Evolutionary conservation across 495 filamentous ascomycete genomes (phyloP).

Genomic region (Amniculicola lignicola): DNA sequence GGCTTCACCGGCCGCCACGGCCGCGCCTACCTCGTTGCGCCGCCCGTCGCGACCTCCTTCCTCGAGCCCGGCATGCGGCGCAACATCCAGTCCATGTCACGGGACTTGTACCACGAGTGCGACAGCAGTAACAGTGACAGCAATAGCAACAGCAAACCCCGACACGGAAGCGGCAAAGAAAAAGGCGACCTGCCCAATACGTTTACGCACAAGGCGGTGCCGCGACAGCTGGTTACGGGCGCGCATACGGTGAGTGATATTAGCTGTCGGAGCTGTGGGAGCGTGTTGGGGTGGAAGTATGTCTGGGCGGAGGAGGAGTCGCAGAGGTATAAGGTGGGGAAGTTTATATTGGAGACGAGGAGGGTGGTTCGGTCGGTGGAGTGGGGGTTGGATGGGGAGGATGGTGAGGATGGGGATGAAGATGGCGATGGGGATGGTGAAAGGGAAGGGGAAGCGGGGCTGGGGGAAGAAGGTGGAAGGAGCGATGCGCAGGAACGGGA

Average conservation of each 20-base stretch:
- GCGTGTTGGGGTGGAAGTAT: conserved; percentile 89
- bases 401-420: conserved; percentile 44
- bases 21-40: conserved; percentile 80
- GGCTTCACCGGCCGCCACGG: conserved; percentile 94
- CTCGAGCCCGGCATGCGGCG: neutral
- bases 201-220: conserved; percentile 58
- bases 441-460: conserved; percentile 61
- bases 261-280: conserved; percentile 59
- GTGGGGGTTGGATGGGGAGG: conserved; percentile 65
- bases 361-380: conserved; percentile 61
- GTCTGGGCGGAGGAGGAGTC: conserved; percentile 73
- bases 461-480: conserved; percentile 55
- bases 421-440: conserved; percentile 48
- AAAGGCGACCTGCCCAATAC: conserved; percentile 53
- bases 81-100: neutral
- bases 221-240: conserved; percentile 75
- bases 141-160: too few species aligned
- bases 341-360: conserved; percentile 90
- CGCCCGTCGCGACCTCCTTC: conserved; percentile 36
- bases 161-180: conserved; percentile 28
- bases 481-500: too few species aligned
- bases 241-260: conserved; percentile 46
- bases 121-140: too few species aligned
- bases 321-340: conserved; percentile 91
- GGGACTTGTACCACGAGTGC: too few species aligned